A percentile compares a stretch with the other conserved stretches of the same genome.
phyloP scores from a whole-genome alignment of 2,329 filamentous ascomycete genomes.

The Fusarium proliferatum region DNA sequence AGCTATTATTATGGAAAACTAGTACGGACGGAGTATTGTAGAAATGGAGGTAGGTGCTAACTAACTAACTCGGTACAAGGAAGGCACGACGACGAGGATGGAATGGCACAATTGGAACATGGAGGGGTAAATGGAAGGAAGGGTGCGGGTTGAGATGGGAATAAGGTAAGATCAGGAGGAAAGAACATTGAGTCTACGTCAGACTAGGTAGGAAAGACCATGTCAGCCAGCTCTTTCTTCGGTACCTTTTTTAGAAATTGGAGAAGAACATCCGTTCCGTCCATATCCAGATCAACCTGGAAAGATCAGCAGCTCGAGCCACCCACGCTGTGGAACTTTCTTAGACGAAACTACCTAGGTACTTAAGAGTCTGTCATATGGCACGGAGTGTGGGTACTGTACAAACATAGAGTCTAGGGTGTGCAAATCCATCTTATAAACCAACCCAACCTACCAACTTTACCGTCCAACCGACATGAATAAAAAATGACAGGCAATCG shows the following conservation, averaged over 20 bases:
- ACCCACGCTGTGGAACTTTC: slow-evolving; percentile 1
- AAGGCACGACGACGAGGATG: background rate
- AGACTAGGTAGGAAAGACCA: background rate
- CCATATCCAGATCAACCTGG: background rate
- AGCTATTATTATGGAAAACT: slow-evolving; percentile 18
- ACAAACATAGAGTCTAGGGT: background rate
- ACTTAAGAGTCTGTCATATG: background rate
- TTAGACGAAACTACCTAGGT: background rate
- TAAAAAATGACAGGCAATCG: background rate
- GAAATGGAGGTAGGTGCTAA: slow-evolving; percentile 29
- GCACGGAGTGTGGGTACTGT: background rate
- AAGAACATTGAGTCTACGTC: background rate
- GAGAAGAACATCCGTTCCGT: background rate
- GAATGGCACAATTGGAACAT: slow-evolving; percentile 7
- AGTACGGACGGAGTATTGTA: slow-evolving; percentile 1
- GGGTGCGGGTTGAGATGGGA: background rate
- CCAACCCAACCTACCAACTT: background rate
- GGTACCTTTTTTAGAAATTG: background rate
- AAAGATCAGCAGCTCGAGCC: background rate
- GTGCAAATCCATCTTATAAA: background rate
- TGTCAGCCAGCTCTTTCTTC: background rate
- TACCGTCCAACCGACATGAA: background rate
- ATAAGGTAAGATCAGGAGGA: background rate
- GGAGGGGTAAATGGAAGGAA: slow-evolving; percentile 27
- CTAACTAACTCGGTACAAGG: slow-evolving; percentile 11